A percentile compares a stretch with the other conserved stretches of the same genome.
These are phyloP conservation scores for Pseudogymnoascus sp. DNA, from an alignment of 2,329 filamentous ascomycete genomes.

Conservation along the genomic window DNA sequence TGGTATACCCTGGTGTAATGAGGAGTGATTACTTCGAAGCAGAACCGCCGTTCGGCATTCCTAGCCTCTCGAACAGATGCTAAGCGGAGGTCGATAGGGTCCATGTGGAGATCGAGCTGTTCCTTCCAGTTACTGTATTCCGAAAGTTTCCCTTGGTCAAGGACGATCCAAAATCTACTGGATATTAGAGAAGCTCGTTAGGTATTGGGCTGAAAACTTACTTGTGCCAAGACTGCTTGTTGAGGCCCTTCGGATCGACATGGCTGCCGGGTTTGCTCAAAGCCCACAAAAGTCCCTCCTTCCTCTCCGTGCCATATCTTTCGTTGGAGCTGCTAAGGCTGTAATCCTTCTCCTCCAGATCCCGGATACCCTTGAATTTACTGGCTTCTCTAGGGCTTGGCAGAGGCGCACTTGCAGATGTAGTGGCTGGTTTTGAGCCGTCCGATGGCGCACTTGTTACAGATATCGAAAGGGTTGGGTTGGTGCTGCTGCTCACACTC, in stretches of 20 bases:
- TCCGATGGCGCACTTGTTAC: conserved; percentile 37
- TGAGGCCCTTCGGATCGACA: conserved; percentile 88
- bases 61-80: conserved; percentile 93
- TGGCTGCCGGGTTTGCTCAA: conserved; percentile 88
- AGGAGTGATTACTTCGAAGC: conserved; percentile 96
- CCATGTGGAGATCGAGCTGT: conserved; percentile 91
- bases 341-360: conserved; percentile 79
- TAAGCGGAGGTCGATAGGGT: conserved; percentile 94
- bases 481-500: conserved; percentile 38
- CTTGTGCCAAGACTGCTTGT: conserved; percentile 99
- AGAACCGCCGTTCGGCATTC: conserved; percentile 90
- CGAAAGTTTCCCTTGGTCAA: conserved; percentile 92
- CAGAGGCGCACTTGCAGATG: conserved; percentile 42
- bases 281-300: conserved; percentile 93
- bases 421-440: conserved; percentile 42
- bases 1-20: conserved; percentile 95
- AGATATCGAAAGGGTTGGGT: conserved; percentile 28
- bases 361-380: conserved; percentile 85
- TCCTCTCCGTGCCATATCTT: conserved; percentile 62
- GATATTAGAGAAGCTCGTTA: conserved; percentile 23
- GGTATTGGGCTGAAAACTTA: conserved; percentile 40
- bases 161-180: conserved; percentile 88
- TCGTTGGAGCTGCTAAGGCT: conserved; percentile 42
- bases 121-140: conserved; percentile 99
- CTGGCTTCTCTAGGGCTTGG: conserved; percentile 31